Percentiles rank a stretch among this genome's conserved stretches.
These are phyloP conservation scores for Staphylotrichum tortipilum DNA, from an alignment of 495 filamentous ascomycete genomes.

Conservation along the genomic window DNA sequence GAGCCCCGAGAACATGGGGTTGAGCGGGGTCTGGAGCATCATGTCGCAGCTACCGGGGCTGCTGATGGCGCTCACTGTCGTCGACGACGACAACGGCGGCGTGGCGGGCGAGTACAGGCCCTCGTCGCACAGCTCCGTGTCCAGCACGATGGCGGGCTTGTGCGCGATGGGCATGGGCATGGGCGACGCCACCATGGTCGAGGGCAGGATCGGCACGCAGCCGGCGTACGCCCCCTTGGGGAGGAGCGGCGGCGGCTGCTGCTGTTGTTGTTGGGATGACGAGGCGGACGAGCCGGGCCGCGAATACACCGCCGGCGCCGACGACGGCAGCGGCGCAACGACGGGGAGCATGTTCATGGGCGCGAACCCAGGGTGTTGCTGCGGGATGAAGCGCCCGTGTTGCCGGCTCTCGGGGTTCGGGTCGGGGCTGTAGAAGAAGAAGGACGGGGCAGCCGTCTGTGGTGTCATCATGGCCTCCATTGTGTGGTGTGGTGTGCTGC, in stretches of 20 bases:
- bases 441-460: slow-evolving; percentile 65
- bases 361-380: slow-evolving; percentile 48
- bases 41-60: slow-evolving; percentile 75
- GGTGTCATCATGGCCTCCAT: slow-evolving; percentile 42
- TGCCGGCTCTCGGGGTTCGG: slow-evolving; percentile 64
- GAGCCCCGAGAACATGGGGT: slow-evolving; percentile 65
- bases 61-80: slow-evolving; percentile 71
- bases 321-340: slow-evolving; percentile 49
- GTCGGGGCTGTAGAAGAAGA: slow-evolving; percentile 88
- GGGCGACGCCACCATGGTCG: slow-evolving; percentile 66
- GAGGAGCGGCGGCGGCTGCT: slow-evolving; percentile 51
- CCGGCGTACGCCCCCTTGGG: slow-evolving; percentile 51
- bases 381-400: slow-evolving; percentile 74
- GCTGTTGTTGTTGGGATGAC: too few species aligned
- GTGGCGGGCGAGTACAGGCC: slow-evolving; percentile 75
- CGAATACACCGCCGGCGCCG: slow-evolving; percentile 70
- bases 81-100: slow-evolving; percentile 78
- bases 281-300: slow-evolving; percentile 57
- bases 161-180: slow-evolving; percentile 64
- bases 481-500: slow-evolving; percentile 21
- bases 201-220: slow-evolving; percentile 39
- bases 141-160: slow-evolving; percentile 65
- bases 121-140: slow-evolving; percentile 67
- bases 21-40: slow-evolving; percentile 74
- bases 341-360: slow-evolving; percentile 46